Evolutionary conservation across 2,329 filamentous ascomycete genomes (phyloP).

Genomic region (Cytospora mali): DNA sequence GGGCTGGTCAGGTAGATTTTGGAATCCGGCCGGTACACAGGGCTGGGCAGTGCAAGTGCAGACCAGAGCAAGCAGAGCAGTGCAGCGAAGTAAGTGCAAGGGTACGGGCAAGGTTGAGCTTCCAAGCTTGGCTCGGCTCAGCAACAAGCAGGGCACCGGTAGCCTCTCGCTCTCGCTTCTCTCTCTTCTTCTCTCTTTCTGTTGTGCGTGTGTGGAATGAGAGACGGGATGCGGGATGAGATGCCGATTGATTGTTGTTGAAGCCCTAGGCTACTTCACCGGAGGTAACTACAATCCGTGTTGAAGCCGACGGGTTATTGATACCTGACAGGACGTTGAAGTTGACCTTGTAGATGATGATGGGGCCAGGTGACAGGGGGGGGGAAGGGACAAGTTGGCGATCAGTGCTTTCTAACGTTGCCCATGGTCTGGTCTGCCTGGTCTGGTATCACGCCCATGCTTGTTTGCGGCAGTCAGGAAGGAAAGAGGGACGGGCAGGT

Average conservation of each 20-base stretch:
- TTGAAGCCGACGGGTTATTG: neutral
- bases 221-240: neutral
- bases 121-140: neutral
- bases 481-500: conserved; percentile 23
- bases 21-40: conserved; percentile 12
- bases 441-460: conserved; percentile 25
- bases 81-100: neutral
- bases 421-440: conserved; percentile 24
- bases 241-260: neutral
- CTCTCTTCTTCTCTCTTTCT: too few relatives aligned
- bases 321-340: neutral
- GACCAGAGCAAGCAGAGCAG: neutral
- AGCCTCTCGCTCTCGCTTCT: too few relatives aligned
- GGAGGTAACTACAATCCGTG: neutral
- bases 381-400: conserved; percentile 4
- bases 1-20: conserved; percentile 17
- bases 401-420: conserved; percentile 26
- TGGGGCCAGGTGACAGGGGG: conserved; percentile 12
- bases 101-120: neutral
- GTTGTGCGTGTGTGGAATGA: neutral
- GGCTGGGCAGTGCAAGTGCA: conserved; percentile 1
- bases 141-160: neutral
- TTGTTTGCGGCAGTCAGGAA: conserved; percentile 21
- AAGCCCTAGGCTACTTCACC: neutral
- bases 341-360: neutral